phyloP scores from a whole-genome alignment of 768 basidiomycete genomes.

The Lepiota venenata region DNA sequence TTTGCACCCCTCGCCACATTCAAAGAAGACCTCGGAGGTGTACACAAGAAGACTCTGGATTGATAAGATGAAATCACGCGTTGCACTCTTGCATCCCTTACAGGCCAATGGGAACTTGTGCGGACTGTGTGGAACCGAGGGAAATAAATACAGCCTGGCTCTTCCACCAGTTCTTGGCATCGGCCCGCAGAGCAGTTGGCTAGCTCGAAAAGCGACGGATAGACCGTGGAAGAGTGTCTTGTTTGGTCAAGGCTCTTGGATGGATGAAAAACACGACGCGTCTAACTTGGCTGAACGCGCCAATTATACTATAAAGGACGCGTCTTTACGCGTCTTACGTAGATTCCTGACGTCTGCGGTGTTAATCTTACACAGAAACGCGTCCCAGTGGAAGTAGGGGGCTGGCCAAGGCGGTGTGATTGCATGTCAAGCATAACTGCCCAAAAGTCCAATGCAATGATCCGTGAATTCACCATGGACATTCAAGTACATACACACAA shows the following conservation, averaged over 20 bases:
- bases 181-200: no score
- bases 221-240: no score
- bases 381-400: constrained; percentile 16
- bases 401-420: constrained; percentile 9
- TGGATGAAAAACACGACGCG: background rate
- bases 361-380: constrained; percentile 10
- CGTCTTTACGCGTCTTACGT: constrained; percentile 44
- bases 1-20: no score
- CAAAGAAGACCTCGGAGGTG: no score
- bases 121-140: constrained; percentile 1
- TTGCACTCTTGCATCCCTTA: no score
- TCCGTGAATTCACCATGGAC: constrained; percentile 32
- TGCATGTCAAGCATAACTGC: constrained; percentile 22
- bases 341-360: background rate
- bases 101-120: background rate
- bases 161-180: no score
- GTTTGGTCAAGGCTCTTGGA: no score
- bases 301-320: constrained; percentile 30
- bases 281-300: constrained; percentile 11
- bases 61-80: no score
- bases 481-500: constrained; percentile 2
- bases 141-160: no score
- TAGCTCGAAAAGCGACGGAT: no score
- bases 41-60: no score
- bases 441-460: constrained; percentile 23